Percentiles rank a stretch among this genome's conserved stretches.
These are phyloP conservation scores for Priceomyces melissophilus DNA, from an alignment of 805 yeast species.

Conservation along the genomic window DNA sequence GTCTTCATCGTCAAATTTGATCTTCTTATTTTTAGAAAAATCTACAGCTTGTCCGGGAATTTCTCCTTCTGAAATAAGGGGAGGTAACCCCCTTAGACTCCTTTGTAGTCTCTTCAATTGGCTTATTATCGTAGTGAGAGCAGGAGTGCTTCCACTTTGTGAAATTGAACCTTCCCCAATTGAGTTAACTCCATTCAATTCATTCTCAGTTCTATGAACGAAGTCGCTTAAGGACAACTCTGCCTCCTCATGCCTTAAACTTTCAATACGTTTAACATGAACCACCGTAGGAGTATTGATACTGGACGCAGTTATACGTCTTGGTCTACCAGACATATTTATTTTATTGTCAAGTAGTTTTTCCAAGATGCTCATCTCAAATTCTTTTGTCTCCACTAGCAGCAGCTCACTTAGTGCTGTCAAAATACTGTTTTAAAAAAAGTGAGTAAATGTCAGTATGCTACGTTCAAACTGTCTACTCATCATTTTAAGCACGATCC, in stretches of 20 bases:
- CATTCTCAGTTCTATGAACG: constrained; percentile 36
- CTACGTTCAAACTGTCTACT: too few relatives aligned
- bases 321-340: constrained; percentile 32
- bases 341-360: not conserved
- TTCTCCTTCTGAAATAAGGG: constrained; percentile 31
- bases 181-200: constrained; percentile 24
- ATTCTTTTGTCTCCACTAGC: too few relatives aligned
- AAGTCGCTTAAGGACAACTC: constrained; percentile 44
- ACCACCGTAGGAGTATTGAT: constrained; percentile 48
- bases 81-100: constrained; percentile 78
- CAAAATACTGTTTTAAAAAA: not conserved
- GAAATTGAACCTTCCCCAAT: constrained; percentile 26
- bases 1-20: constrained; percentile 21
- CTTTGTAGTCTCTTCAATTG: constrained; percentile 74
- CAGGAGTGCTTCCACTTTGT: constrained; percentile 18
- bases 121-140: constrained; percentile 40
- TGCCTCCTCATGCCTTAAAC: constrained; percentile 40
- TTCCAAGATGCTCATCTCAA: constrained; percentile 1
- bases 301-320: constrained; percentile 41
- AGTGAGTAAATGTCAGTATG: not conserved
- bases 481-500: too few relatives aligned
- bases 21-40: constrained; percentile 21
- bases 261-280: constrained; percentile 23
- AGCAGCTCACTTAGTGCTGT: not conserved
- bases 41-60: constrained; percentile 1